Evolutionary conservation across 2,329 filamentous ascomycete species (phyloP), one percentile per base, ranked within the genome.

Genomic region (Furcasterigmium furcatum): DNA sequence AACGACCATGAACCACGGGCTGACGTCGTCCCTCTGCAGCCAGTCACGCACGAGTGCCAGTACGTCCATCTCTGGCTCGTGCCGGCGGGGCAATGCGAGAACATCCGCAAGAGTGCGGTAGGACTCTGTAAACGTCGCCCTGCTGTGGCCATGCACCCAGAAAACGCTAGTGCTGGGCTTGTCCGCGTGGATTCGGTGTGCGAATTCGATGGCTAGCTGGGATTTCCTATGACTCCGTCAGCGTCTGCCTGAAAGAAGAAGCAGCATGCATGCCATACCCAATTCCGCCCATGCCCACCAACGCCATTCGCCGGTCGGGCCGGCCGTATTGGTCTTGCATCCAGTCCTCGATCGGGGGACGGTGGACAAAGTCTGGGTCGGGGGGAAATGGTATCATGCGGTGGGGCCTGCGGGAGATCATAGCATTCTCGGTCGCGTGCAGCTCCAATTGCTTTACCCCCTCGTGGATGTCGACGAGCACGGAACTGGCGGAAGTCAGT

Each of bases 11-110:
- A 53, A 25, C 51, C 49, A 51, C 18, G 35, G 32, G 8, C 35
- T 25, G 2, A 41, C 18, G 16, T 51, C 22, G 8, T 44, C 42
- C 7, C 36, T 41, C 39, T 45, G 39, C 14, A 53, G 46, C 44
- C 51, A 49, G 8, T 18, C 44, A 43, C 58, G 59, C 9, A 60
- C 48, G 12, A 58, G 43, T 2, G 36, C 10, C 5, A 58, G 44
- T n/a, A 55, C 34, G 24, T 61, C 50, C 1, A 22, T 24, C 14
- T 51, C 44, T 14, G 51, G 46, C 41, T 51, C 49, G 19, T 52
- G 10, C 19, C 47, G 46, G 18, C 43, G 29, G 12, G 43, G 47
- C 14, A 47, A 20, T 9, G n/a, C 38, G 14, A 44, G 43, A 10
- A 10, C 18, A 10, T 46, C 42, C 9, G 46, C 49, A 19, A 52